These are phyloP conservation scores for Phaeosphaeria sp. DNA, from an alignment of 2,329 filamentous ascomycete genomes.

Conservation along the genomic window DNA sequence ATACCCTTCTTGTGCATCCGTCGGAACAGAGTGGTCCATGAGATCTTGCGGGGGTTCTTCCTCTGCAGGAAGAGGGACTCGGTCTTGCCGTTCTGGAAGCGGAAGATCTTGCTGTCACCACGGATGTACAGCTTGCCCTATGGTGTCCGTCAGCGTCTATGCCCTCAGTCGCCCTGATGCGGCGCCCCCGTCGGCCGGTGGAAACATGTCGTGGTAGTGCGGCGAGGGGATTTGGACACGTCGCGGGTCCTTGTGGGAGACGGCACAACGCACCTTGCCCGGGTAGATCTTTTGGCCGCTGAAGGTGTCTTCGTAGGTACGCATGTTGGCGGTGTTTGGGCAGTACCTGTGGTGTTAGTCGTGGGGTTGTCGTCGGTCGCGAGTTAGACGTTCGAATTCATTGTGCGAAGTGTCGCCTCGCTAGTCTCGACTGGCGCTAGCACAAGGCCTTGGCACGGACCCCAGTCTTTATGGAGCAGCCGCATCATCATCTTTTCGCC, in stretches of 20 bases:
- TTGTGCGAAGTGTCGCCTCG: conserved; percentile 10
- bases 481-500: no score
- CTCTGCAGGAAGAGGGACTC: conserved; percentile 99
- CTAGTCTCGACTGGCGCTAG: conserved; percentile 6
- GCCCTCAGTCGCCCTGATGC: conserved; percentile 12
- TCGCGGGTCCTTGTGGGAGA: conserved; percentile 17
- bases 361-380: conserved; percentile 42
- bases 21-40: conserved; percentile 98
- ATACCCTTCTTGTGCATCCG: conserved; percentile 99
- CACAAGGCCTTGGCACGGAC: neutral
- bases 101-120: conserved; percentile 99
- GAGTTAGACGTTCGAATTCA: conserved; percentile 30
- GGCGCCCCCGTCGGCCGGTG: conserved; percentile 19
- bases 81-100: conserved; percentile 99
- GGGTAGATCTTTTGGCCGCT: conserved; percentile 81
- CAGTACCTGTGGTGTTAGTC: conserved; percentile 48
- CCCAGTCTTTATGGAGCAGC: neutral
- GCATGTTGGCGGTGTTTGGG: conserved; percentile 66
- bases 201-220: conserved; percentile 16
- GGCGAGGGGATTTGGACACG: conserved; percentile 32
- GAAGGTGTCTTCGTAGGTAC: conserved; percentile 81
- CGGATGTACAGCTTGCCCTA: conserved; percentile 99
- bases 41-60: conserved; percentile 99
- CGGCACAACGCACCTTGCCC: conserved; percentile 69
- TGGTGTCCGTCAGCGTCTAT: conserved; percentile 38